Percentiles rank a stretch among this genome's conserved stretches.
Evolutionary conservation across 75 land plant species (phyloP).

Genomic region (Pinus albicaulis): DNA sequence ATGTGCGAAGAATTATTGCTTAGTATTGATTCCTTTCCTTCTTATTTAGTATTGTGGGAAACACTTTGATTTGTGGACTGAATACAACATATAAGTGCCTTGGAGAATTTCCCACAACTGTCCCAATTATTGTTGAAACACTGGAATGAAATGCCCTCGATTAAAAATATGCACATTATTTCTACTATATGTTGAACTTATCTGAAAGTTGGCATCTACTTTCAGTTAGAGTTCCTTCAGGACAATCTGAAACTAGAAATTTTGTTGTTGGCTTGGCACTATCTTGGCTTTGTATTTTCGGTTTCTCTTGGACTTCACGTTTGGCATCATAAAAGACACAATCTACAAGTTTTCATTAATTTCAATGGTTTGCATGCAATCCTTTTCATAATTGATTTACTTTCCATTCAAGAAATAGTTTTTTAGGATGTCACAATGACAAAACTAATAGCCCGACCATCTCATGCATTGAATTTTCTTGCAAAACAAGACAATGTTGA

Average conservation of each 20-base stretch:
- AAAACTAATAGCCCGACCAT: not conserved
- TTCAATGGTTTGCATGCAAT: not conserved
- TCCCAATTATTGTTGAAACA: slow-evolving; percentile 2
- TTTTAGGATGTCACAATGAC: not conserved
- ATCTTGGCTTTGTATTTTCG: slow-evolving; percentile 30
- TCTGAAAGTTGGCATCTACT: not conserved
- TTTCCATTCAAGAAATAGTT: not conserved
- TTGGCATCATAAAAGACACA: slow-evolving; percentile 54
- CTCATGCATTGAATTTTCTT: slow-evolving; percentile 1
- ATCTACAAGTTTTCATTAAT: slow-evolving; percentile 57
- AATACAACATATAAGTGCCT: slow-evolving; percentile 15
- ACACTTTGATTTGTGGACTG: slow-evolving; percentile 62
- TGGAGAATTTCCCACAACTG: slow-evolving; percentile 22
- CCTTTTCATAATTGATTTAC: not conserved
- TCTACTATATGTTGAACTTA: too few relatives aligned
- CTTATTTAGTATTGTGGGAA: slow-evolving; percentile 59
- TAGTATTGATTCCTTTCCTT: slow-evolving; percentile 5
- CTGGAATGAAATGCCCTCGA: slow-evolving; percentile 7
- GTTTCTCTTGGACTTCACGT: slow-evolving; percentile 28
- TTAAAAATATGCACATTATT: not conserved
- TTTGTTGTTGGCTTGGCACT: slow-evolving; percentile 26
- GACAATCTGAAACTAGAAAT: not conserved
- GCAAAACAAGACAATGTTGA: slow-evolving; percentile 77
- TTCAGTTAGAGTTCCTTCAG: slow-evolving; percentile 23
- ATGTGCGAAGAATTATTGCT: slow-evolving; percentile 53